Conservation (phyloP, 2,329 filamentous ascomycete genomes). For the Verruconis gallopava region DNA sequence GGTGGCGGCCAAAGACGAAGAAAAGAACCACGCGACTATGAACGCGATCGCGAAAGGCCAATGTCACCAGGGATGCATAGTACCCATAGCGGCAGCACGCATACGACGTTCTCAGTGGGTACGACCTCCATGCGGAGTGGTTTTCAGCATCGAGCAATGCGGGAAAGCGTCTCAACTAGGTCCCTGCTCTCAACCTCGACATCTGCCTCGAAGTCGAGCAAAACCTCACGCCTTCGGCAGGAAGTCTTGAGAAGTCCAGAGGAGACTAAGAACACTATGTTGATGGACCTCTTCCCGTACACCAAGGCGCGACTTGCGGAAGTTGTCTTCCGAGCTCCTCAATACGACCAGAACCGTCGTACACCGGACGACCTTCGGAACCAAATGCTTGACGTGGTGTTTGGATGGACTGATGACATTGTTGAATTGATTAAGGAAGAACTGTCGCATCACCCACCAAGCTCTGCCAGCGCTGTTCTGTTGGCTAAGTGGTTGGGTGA, state of each 20-base stretch:
- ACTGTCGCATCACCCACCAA: slow-evolving; percentile 34
- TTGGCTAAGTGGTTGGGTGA: slow-evolving; percentile 89
- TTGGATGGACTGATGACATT: slow-evolving; percentile 85
- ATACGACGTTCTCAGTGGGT: slow-evolving; percentile 24
- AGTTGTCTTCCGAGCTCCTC: slow-evolving; percentile 63
- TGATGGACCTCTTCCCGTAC: slow-evolving; percentile 74
- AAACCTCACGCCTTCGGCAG: slow-evolving; percentile 60
- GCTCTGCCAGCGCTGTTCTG: slow-evolving; percentile 67
- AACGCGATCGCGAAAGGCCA: slow-evolving; percentile 5
- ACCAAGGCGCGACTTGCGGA: slow-evolving; percentile 70
- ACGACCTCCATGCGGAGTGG: slow-evolving; percentile 14
- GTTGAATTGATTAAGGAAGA: slow-evolving; percentile 75
- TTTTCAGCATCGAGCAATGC: slow-evolving; percentile 11
- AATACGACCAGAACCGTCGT: slow-evolving; percentile 31
- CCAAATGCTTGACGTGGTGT: slow-evolving; percentile 89
- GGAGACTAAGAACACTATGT: slow-evolving; percentile 42
- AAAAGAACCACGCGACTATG: no score
- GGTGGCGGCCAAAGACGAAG: slow-evolving; percentile 3
- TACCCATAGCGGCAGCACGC: slow-evolving; percentile 21
- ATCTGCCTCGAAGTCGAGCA: neutral
- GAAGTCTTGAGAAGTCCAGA: slow-evolving; percentile 70
- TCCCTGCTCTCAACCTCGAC: slow-evolving; percentile 23
- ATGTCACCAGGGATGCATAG: slow-evolving; percentile 12
- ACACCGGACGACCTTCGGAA: slow-evolving; percentile 61
- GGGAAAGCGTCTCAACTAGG: slow-evolving; percentile 28